Evolutionary conservation across 331 rosid species (phyloP).

Genomic region (Arachis monticola): DNA sequence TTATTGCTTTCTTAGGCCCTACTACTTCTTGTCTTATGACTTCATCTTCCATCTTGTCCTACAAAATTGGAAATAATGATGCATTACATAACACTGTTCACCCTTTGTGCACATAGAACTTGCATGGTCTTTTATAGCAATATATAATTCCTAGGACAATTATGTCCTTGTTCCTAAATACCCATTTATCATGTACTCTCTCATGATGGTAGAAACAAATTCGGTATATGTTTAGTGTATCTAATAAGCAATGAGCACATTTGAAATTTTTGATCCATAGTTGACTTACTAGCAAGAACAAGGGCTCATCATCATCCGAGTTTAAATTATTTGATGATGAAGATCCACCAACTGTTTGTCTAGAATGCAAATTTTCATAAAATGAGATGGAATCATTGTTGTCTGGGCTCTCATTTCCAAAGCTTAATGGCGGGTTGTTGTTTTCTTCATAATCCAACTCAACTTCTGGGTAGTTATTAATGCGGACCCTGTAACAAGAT

Average conservation of each 20-base stretch:
- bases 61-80: constrained; percentile 1
- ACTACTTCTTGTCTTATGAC: constrained; percentile 38
- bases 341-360: neutral
- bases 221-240: no score
- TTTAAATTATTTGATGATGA: neutral
- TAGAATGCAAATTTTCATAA: constrained; percentile 33
- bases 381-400: constrained; percentile 36
- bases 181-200: no score
- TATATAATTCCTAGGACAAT: neutral
- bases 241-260: no score
- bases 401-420: constrained; percentile 42
- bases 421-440: constrained; percentile 2
- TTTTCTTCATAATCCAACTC: neutral
- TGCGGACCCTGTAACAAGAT: no score
- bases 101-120: neutral
- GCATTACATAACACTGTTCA: neutral
- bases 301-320: neutral
- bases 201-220: no score
- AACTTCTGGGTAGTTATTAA: no score
- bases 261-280: neutral
- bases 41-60: constrained; percentile 45
- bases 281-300: neutral
- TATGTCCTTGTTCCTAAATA: no score
- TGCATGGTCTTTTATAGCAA: neutral
- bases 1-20: constrained; percentile 36